Evolutionary conservation across 805 yeast species (phyloP).

Genomic region (Metschnikowia chrysomelidarum): DNA sequence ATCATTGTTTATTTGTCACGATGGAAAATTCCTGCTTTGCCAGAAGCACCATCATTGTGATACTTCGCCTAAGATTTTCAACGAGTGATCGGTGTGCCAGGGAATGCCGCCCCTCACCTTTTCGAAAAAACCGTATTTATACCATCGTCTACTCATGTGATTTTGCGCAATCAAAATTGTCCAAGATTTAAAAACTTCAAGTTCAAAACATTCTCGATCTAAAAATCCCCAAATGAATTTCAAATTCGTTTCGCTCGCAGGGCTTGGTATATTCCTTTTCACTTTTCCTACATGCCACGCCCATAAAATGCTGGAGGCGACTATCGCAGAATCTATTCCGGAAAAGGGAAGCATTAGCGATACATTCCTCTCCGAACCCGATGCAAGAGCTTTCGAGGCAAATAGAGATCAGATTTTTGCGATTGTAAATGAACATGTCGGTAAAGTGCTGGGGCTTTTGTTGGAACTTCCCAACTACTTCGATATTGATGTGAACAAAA

Average conservation of each 20-base stretch:
- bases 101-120: no score
- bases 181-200: no score
- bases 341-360: not conserved
- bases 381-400: not conserved
- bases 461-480: slow-evolving; percentile 2
- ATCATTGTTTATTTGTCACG: no score
- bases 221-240: not conserved
- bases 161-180: no score
- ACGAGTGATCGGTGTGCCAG: no score
- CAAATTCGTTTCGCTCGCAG: not conserved
- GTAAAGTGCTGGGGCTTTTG: slow-evolving; percentile 2
- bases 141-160: no score
- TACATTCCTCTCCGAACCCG: not conserved
- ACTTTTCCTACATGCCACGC: no score
- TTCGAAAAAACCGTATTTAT: no score
- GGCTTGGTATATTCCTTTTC: not conserved
- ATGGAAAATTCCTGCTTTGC: no score
- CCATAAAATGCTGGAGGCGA: not conserved
- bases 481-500: slow-evolving; percentile 2
- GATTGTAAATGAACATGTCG: not conserved
- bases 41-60: no score
- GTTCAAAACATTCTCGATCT: no score
- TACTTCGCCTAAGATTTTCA: no score
- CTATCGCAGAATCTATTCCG: not conserved
- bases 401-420: not conserved